These are phyloP conservation scores for Blastomyces silverae DNA, from an alignment of 2,329 filamentous ascomycete species.

Conservation along the genomic window DNA sequence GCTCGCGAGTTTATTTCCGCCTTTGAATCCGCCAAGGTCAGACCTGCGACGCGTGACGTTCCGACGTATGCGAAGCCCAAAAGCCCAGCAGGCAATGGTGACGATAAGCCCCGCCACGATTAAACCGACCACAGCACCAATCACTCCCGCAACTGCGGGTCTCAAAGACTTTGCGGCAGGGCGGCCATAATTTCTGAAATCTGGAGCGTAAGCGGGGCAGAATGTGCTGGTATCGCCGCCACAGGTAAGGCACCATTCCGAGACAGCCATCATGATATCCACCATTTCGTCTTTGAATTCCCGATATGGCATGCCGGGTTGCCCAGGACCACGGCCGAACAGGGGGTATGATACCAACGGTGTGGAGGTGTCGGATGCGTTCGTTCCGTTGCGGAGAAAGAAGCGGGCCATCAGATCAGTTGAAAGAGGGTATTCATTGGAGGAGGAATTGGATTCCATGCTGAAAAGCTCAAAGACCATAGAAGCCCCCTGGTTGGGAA, in stretches of 20 bases:
- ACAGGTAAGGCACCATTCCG: conserved; percentile 49
- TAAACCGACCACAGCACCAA: conserved; percentile 50
- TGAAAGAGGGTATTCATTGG: conserved; percentile 36
- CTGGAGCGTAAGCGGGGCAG: conserved; percentile 41
- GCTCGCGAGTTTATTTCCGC: conserved; percentile 47
- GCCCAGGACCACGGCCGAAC: conserved; percentile 45
- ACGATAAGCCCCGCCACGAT: conserved; percentile 29
- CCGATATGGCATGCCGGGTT: conserved; percentile 43
- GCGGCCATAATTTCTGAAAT: conserved; percentile 18
- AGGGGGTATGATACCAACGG: conserved; percentile 43
- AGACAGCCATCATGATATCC: conserved; percentile 39
- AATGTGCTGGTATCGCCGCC: conserved; percentile 42
- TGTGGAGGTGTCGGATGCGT: conserved; percentile 27
- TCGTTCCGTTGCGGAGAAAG: conserved; percentile 52
- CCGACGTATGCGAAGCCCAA: conserved; percentile 44
- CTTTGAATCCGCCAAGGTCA: conserved; percentile 50
- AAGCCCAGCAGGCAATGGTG: conserved; percentile 29
- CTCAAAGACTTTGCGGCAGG: conserved; percentile 27
- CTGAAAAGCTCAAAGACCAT: conserved; percentile 50
- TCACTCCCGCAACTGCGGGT: conserved; percentile 48
- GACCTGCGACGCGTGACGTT: conserved; percentile 25
- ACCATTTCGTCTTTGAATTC: conserved; percentile 47
- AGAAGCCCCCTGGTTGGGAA: conserved; percentile 45
- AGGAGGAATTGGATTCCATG: conserved; percentile 28
- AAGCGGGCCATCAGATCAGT: conserved; percentile 51